phyloP scores from a whole-genome alignment of 345 rosid species.

The Barbarea vulgaris region DNA sequence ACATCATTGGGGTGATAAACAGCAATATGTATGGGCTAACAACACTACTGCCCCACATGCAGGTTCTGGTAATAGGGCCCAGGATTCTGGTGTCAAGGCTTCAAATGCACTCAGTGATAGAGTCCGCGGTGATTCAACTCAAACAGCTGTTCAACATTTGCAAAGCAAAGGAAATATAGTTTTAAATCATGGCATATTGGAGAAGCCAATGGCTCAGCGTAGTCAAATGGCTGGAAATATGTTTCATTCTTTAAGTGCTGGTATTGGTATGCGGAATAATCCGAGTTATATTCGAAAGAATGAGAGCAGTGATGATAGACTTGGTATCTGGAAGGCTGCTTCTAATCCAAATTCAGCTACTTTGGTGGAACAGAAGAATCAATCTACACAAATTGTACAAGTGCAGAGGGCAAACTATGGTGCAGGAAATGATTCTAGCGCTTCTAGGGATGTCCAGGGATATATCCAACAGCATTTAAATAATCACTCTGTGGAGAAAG shows the following conservation, averaged over 20 bases:
- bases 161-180: conserved; percentile 48
- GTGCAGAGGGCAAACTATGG: conserved; percentile 45
- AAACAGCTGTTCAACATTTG: conserved; percentile 39
- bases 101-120: conserved; percentile 36
- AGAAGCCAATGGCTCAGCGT: conserved; percentile 52
- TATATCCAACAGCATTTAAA: conserved; percentile 44
- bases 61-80: background rate
- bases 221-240: conserved; percentile 47
- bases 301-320: conserved; percentile 47
- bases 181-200: conserved; percentile 48
- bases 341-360: conserved; percentile 43
- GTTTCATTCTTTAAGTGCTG: conserved; percentile 45
- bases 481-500: conserved; percentile 52
- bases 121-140: conserved; percentile 46
- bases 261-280: conserved; percentile 40
- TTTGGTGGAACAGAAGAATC: conserved; percentile 40
- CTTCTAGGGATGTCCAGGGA: conserved; percentile 39
- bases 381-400: conserved; percentile 41
- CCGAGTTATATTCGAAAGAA: conserved; percentile 45
- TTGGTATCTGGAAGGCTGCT: conserved; percentile 45
- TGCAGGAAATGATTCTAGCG: conserved; percentile 39
- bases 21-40: conserved; percentile 21
- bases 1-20: conserved; percentile 26
- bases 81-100: conserved; percentile 3
- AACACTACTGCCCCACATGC: conserved; percentile 4